Evolutionary conservation across 441 rosid genomes (phyloP).

Genomic region (Hura crepitans): DNA sequence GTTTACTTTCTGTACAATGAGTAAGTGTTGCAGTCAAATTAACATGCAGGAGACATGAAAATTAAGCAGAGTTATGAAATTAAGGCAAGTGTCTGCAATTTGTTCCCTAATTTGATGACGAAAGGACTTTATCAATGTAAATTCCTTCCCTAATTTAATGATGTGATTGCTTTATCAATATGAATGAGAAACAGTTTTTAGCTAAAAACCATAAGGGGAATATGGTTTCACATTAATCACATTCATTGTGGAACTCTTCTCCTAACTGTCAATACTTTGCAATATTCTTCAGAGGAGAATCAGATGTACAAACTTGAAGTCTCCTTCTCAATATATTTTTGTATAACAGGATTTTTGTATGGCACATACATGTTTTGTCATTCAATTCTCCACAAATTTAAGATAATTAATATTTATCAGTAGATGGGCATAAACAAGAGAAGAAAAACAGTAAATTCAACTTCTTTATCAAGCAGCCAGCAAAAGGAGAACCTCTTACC

Average conservation of each 20-base stretch:
- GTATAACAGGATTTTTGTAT: neutral
- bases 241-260: neutral
- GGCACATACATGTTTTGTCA: neutral
- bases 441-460: neutral
- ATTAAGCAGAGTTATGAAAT: neutral
- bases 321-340: neutral
- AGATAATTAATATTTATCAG: neutral
- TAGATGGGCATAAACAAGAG: neutral
- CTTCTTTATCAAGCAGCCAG: neutral
- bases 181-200: neutral
- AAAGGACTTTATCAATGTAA: too few species aligned
- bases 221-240: neutral
- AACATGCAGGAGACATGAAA: slow-evolving; percentile 8
- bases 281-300: neutral
- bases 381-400: neutral
- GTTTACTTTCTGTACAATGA: slow-evolving; percentile 52
- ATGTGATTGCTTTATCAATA: neutral
- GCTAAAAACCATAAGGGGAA: neutral
- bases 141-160: too few species aligned
- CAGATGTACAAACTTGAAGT: neutral
- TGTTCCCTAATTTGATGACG: neutral
- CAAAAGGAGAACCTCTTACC: neutral
- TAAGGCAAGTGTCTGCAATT: neutral
- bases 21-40: slow-evolving; percentile 19
- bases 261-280: neutral